These are phyloP conservation scores for Grosmannia clavigera DNA, from an alignment of 2,329 filamentous ascomycete genomes.

Conservation along the genomic window DNA sequence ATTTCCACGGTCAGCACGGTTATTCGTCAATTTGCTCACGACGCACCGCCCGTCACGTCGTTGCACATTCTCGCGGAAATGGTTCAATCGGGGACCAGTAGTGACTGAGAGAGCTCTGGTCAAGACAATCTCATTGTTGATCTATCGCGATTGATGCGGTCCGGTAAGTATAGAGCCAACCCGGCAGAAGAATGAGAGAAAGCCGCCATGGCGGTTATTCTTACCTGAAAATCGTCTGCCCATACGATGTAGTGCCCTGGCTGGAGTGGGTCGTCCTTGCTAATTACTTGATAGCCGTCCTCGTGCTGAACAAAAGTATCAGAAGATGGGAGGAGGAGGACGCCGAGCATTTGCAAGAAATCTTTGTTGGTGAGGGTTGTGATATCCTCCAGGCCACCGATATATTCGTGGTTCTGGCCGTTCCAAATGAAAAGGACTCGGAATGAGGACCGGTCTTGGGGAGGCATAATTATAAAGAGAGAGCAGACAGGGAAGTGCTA, in stretches of 20 bases:
- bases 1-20: no score
- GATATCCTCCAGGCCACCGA: neutral
- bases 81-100: neutral
- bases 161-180: neutral
- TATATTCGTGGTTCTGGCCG: neutral
- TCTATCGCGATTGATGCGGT: neutral
- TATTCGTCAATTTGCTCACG: neutral
- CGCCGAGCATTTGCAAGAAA: neutral
- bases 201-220: neutral
- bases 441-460: neutral
- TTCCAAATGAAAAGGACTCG: neutral
- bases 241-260: neutral
- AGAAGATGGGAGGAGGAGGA: neutral
- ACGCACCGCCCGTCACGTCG: neutral
- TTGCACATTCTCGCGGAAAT: neutral
- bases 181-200: neutral
- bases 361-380: neutral
- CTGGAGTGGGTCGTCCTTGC: neutral
- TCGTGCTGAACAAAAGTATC: neutral
- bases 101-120: neutral
- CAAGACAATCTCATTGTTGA: neutral
- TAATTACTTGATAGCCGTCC: neutral
- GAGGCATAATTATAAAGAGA: neutral
- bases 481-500: neutral
- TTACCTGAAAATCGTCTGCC: neutral